phyloP scores from a whole-genome alignment of 1,284 basidiomycete genomes.

The Melampsora abietis-canadensis region DNA sequence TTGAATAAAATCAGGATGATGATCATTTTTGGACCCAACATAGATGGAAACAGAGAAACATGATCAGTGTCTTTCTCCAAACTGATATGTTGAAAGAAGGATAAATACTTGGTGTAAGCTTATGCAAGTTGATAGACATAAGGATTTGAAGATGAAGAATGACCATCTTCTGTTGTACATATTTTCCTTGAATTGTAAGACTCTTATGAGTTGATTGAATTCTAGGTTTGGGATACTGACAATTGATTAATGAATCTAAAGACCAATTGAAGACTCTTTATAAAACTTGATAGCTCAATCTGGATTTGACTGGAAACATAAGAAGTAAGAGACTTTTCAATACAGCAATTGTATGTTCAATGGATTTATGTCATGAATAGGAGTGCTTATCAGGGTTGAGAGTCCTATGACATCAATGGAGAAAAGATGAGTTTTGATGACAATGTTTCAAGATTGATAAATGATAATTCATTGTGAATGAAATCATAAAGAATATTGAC shows the following conservation, averaged over 20 bases:
- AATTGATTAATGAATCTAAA: constrained; percentile 21
- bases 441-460: too few species aligned
- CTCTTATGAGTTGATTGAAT: constrained; percentile 22
- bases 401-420: too few species aligned
- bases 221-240: constrained; percentile 22
- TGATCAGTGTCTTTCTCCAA: neutral
- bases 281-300: too few species aligned
- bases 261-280: constrained; percentile 21
- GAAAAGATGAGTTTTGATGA: too few species aligned
- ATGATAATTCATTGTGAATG: neutral
- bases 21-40: constrained; percentile 24
- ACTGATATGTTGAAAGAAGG: neutral
- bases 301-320: neutral
- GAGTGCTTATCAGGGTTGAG: too few species aligned
- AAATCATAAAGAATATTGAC: neutral
- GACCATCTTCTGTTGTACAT: constrained; percentile 4
- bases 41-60: neutral
- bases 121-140: too few species aligned
- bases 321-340: neutral
- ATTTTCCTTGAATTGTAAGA: constrained; percentile 18
- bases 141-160: too few species aligned
- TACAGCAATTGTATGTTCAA: neutral
- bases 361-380: neutral
- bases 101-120: neutral
- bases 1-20: too few species aligned